These are phyloP conservation scores for Carex parvula DNA, from an alignment of 176 grass and related monocot genomes.

Conservation along the genomic window DNA sequence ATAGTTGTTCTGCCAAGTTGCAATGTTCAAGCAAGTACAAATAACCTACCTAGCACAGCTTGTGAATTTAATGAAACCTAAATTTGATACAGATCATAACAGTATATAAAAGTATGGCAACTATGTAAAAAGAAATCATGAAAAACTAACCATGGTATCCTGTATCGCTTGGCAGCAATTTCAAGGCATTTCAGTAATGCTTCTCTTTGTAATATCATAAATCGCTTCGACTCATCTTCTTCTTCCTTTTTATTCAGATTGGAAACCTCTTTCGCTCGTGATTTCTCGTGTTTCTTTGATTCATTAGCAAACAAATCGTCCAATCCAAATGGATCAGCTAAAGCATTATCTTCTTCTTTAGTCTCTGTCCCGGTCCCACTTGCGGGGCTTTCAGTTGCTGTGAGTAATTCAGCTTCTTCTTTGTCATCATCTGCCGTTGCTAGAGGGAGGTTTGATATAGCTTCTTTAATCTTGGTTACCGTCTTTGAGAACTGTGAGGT, in stretches of 20 bases:
- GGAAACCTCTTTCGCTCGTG: constrained; percentile 37
- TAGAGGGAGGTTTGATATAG: constrained; percentile 51
- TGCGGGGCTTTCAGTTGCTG: constrained; percentile 39
- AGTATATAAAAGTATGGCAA: background rate
- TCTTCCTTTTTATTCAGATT: constrained; percentile 33
- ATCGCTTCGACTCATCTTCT: constrained; percentile 48
- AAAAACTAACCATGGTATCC: constrained; percentile 57
- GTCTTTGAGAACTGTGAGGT: constrained; percentile 71
- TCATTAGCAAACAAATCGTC: constrained; percentile 52
- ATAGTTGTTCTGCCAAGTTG: background rate
- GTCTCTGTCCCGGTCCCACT: background rate
- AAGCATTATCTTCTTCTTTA: constrained; percentile 26
- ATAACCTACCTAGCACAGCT: background rate
- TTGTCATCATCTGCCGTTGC: constrained; percentile 67
- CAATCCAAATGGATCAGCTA: constrained; percentile 80
- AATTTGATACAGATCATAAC: background rate
- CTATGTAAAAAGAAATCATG: background rate
- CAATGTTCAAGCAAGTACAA: background rate
- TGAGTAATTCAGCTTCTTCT: constrained; percentile 52
- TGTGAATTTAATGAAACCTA: background rate
- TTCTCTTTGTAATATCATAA: constrained; percentile 63
- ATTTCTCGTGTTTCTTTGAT: constrained; percentile 49
- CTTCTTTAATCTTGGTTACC: constrained; percentile 83
- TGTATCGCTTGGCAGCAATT: constrained; percentile 76
- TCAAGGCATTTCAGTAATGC: constrained; percentile 82